These are phyloP conservation scores for rapeseed (Brassica napus) DNA, from an alignment of 345 rosid species.

Conservation along the genomic window Da-Ae NC_063435.1:24910501-24911000, in stretches of 20 bases:
- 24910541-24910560: slow-evolving; percentile 33
- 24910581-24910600: not conserved
- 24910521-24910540: slow-evolving; percentile 40
- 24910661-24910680: not conserved
- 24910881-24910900: slow-evolving; percentile 28
- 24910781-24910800: slow-evolving; percentile 21
- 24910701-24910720: slow-evolving; percentile 18
- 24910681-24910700: not conserved
- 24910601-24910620: not conserved
- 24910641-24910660: slow-evolving; percentile 25
- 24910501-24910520: slow-evolving; percentile 33
- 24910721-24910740: slow-evolving; percentile 16
- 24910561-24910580: slow-evolving; percentile 22
- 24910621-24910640: slow-evolving; percentile 29
- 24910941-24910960: slow-evolving; percentile 44
- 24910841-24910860: slow-evolving; percentile 19
- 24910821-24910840: slow-evolving; percentile 21
- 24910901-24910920: slow-evolving; percentile 49
- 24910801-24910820: slow-evolving; percentile 31
- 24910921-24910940: slow-evolving; percentile 58
- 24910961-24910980: not conserved
- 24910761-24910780: slow-evolving; percentile 33
- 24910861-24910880: slow-evolving; percentile 29
- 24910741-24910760: slow-evolving; percentile 28
- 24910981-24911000: slow-evolving; percentile 7